Conservation (phyloP, 2,329 filamentous ascomycete genomes). For the Colletotrichum cuscutae region DNA sequence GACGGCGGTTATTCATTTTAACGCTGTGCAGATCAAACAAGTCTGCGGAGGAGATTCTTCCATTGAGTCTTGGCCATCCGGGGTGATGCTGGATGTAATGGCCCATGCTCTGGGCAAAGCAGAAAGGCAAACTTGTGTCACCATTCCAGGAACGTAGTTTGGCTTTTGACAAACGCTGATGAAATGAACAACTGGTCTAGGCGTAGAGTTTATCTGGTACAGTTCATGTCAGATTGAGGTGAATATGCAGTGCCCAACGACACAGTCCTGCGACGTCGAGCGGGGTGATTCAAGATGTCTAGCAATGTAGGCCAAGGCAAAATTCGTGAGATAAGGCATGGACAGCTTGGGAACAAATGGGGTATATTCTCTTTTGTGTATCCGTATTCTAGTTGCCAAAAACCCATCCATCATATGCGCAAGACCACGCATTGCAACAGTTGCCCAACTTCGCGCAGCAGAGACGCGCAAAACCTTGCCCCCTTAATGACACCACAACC, state of each 20-base stretch:
- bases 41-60: neutral
- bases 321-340: too few species aligned
- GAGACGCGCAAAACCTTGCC: neutral
- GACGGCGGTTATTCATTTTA: neutral
- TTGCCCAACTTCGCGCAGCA: neutral
- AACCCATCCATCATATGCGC: constrained; percentile 1
- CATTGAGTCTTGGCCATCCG: neutral
- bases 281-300: too few species aligned
- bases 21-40: neutral
- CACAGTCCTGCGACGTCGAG: neutral
- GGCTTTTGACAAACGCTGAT: neutral
- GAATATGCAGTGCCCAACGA: neutral
- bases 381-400: constrained; percentile 21
- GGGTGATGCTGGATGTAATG: neutral
- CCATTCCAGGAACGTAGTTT: neutral
- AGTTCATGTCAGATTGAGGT: neutral
- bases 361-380: constrained; percentile 34
- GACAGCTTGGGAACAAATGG: constrained; percentile 2
- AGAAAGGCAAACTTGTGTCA: neutral
- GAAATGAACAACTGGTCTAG: neutral
- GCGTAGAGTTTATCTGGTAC: neutral
- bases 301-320: too few species aligned
- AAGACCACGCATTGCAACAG: neutral
- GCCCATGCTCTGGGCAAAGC: neutral
- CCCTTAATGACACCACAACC: constrained; percentile 70